phyloP scores from a whole-genome alignment of 805 yeast species.

The Cyberlindnera maclurae region DNA sequence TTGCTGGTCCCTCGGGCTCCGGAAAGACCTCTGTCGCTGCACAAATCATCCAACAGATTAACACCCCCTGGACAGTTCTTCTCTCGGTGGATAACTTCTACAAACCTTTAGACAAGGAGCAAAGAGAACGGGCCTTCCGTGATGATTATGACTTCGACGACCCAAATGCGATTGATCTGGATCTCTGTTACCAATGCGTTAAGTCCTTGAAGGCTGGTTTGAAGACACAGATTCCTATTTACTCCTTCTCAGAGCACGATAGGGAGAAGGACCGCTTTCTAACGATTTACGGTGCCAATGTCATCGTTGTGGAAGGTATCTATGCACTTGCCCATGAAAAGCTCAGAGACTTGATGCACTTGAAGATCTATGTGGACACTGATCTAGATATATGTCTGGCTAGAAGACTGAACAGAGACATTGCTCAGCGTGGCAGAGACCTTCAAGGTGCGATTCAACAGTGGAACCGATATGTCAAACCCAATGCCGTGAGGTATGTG shows the following conservation, averaged over 20 bases:
- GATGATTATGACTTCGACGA: conserved; percentile 80
- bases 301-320: conserved; percentile 87
- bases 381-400: conserved; percentile 91
- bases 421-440: conserved; percentile 79
- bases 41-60: conserved; percentile 63
- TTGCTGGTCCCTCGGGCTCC: conserved; percentile 82
- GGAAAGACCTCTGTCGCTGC: conserved; percentile 93
- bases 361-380: conserved; percentile 87
- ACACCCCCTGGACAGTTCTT: conserved; percentile 93
- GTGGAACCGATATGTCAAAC: conserved; percentile 89
- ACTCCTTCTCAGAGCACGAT: conserved; percentile 59
- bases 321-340: conserved; percentile 71
- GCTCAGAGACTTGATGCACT: conserved; percentile 68
- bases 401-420: conserved; percentile 81
- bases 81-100: conserved; percentile 89
- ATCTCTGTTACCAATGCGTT: conserved; percentile 58
- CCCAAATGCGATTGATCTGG: conserved; percentile 81
- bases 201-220: conserved; percentile 63
- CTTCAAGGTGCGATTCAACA: conserved; percentile 75
- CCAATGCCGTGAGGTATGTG: conserved; percentile 73
- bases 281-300: conserved; percentile 89
- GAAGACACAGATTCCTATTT: conserved; percentile 57
- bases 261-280: conserved; percentile 48
- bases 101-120: conserved; percentile 58
- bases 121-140: conserved; percentile 54